These are phyloP conservation scores for Epichloe coenophiala DNA, from an alignment of 2,329 filamentous ascomycete species.

Conservation along the genomic window DNA sequence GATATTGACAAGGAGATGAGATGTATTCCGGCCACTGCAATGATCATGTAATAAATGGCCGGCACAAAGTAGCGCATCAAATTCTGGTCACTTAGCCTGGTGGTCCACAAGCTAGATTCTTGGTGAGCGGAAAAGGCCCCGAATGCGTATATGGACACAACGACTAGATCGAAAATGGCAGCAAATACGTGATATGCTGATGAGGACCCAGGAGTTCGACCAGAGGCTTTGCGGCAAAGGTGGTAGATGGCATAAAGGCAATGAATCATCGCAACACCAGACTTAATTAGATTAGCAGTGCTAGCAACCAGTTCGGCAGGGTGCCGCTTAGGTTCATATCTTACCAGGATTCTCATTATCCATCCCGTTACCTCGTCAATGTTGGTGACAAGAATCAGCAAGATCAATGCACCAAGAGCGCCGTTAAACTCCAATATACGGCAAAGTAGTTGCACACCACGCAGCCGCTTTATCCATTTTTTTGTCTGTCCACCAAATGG, in stretches of 20 bases:
- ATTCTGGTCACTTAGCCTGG: constrained; percentile 45
- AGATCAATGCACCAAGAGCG: constrained; percentile 56
- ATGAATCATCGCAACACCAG: constrained; percentile 60
- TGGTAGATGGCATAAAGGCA: constrained; percentile 72
- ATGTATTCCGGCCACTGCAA: no score
- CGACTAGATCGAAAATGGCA: constrained; percentile 50
- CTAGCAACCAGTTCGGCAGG: not conserved
- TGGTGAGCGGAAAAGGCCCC: constrained; percentile 33
- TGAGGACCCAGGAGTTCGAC: constrained; percentile 64
- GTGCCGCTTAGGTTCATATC: constrained; percentile 16
- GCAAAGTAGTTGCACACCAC: constrained; percentile 55
- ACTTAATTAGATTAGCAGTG: constrained; percentile 32
- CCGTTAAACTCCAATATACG: constrained; percentile 54
- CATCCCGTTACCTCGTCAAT: constrained; percentile 53
- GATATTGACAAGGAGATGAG: no score
- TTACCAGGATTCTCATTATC: constrained; percentile 65
- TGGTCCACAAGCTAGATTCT: constrained; percentile 46
- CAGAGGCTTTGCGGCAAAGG: constrained; percentile 54
- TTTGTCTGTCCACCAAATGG: constrained; percentile 61
- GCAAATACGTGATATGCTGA: constrained; percentile 85
- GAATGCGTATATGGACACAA: constrained; percentile 43
- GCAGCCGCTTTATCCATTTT: constrained; percentile 52
- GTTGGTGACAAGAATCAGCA: constrained; percentile 64
- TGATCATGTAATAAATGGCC: no score
- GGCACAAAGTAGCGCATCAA: no score